Base-by-base conservation (phyloP, 257 asterid genomes). In the Leptodermis oblonga region DNA sequence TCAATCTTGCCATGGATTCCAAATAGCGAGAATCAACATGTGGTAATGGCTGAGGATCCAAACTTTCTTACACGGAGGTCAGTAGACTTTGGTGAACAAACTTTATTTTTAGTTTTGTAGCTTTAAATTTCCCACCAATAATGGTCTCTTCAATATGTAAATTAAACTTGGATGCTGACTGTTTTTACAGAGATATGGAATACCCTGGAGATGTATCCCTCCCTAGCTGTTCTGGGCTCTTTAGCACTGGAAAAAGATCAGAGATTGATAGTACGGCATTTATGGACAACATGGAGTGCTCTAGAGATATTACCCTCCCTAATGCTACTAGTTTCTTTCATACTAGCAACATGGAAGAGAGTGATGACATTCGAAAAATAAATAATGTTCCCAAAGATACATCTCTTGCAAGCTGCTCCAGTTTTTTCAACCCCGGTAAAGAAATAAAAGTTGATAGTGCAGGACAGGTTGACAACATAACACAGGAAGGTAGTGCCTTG, bases 1-100 rank as follows among this genome's bases (percentile, higher is more conserved):
- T 85, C 78, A 30, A 76, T 81, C n/a, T 81, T 74, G 58, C 62
- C 87, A 4, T 89, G 92, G 92, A 75, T 79, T 72, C 89, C 84
- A 3, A 70, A 73, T 46, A 77, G 70, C 64, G 90, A 89, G 52
- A 75, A 68, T 79, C 95, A 82, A 61, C 84, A 77, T 18, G 77
- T 83, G 82, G 70, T 81, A 37, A 78, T 85, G 51, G 77, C 89
- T 7, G 77, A 74, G 42, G 86, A 83, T 42, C 75, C 96, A 73
- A 81, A 79, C 68, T 80, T 81, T 80, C 63, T 85, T 65, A 42
- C 80, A 68, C 82, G 62, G 53, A 78, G 87, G 98, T 89, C 71
- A 71, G 85, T 73, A 54, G 39, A 26, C 25, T 66, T 70, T 53
- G 28, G 11, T 39, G 31, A 26, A 4, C 56, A 36, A 49, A 18